Evolutionary conservation across 2,329 filamentous ascomycete species (phyloP).

Genomic region (Conoideocrella luteorostrata): DNA sequence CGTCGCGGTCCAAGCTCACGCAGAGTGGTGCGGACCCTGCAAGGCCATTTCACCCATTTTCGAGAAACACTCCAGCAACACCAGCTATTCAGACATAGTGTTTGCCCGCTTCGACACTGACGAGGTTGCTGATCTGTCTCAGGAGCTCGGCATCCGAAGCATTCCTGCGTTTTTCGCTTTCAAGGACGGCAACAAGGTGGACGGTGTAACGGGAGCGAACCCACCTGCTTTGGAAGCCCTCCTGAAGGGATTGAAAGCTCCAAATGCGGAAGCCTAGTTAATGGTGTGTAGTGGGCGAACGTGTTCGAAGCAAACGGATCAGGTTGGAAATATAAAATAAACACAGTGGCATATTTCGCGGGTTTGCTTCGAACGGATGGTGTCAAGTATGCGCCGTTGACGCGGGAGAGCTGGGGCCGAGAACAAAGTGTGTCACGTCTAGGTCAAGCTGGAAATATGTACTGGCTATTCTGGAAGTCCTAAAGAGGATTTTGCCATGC

Average conservation of each 20-base stretch:
- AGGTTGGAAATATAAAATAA: no score
- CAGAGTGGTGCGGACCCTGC: conserved; percentile 55
- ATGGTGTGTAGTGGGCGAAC: no score
- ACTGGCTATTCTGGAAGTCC: no score
- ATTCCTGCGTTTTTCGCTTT: conserved; percentile 57
- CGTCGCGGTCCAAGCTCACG: conserved; percentile 50
- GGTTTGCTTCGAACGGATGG: no score
- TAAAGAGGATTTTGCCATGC: no score
- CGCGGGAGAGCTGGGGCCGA: no score
- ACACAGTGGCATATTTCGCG: no score
- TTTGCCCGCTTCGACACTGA: conserved; percentile 57
- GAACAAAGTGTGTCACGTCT: no score
- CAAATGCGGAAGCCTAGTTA: conserved; percentile 19
- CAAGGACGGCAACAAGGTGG: conserved; percentile 41
- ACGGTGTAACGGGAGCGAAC: conserved; percentile 35
- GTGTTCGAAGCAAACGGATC: no score
- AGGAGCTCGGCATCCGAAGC: conserved; percentile 42
- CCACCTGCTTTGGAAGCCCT: conserved; percentile 27
- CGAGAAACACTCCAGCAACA: conserved; percentile 35
- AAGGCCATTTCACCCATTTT: conserved; percentile 50
- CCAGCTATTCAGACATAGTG: conserved; percentile 32
- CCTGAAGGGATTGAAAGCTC: no score
- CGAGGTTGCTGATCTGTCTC: conserved; percentile 40
- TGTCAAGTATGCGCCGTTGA: no score
- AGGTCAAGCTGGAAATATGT: no score